Conservation (phyloP, 2,329 filamentous ascomycete species). For the Neofusicoccum sp. region DNA sequence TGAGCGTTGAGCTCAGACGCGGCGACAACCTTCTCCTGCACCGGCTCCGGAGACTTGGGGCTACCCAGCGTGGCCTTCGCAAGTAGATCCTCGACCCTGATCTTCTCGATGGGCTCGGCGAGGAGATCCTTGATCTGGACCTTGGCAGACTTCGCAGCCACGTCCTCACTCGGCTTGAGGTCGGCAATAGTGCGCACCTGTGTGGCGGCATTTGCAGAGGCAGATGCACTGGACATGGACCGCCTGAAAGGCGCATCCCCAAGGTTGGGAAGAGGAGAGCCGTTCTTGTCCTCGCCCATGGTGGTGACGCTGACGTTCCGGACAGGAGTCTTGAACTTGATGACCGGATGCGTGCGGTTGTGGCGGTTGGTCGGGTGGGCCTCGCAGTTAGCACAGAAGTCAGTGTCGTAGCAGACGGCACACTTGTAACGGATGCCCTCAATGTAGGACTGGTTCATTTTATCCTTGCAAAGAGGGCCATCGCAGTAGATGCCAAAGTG, state of each 20-base stretch:
- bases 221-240: slow-evolving; percentile 53
- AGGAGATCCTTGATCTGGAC: slow-evolving; percentile 40
- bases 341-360: slow-evolving; percentile 93
- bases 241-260: slow-evolving; percentile 59
- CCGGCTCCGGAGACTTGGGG: slow-evolving; percentile 1
- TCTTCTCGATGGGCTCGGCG: slow-evolving; percentile 37
- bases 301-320: slow-evolving; percentile 86
- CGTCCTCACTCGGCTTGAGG: slow-evolving; percentile 56
- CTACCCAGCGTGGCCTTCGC: slow-evolving; percentile 18
- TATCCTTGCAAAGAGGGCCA: slow-evolving; percentile 75
- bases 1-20: slow-evolving; percentile 54
- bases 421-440: slow-evolving; percentile 92
- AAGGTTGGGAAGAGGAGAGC: slow-evolving; percentile 64
- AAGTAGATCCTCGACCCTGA: slow-evolving; percentile 26
- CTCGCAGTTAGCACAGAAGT: slow-evolving; percentile 95
- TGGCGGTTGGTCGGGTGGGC: slow-evolving; percentile 79
- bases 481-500: slow-evolving; percentile 93
- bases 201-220: slow-evolving; percentile 53
- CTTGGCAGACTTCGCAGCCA: slow-evolving; percentile 38
- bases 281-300: slow-evolving; percentile 70
- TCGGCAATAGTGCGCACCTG: slow-evolving; percentile 63
- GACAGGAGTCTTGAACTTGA: slow-evolving; percentile 94
- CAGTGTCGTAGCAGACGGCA: slow-evolving; percentile 88
- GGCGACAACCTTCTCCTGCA: slow-evolving; percentile 20
- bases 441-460: slow-evolving; percentile 61